phyloP scores from a whole-genome alignment of 129 eudicot genomes.

The Sambucus nigra region DNA sequence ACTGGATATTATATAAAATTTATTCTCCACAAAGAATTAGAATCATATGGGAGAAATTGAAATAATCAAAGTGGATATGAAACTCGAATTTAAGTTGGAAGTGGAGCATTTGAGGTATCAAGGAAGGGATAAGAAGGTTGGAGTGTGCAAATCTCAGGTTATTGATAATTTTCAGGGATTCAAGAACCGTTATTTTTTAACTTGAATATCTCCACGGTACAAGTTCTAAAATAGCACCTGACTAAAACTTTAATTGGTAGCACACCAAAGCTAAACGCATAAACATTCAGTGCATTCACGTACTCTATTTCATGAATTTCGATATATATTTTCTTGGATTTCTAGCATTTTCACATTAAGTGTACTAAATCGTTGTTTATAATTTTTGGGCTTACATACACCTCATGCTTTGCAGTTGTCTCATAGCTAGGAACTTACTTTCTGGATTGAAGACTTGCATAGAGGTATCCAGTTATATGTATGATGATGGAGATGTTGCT shows the following conservation, averaged over 20 bases:
- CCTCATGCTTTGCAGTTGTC: slow-evolving; percentile 57
- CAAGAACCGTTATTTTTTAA: background rate
- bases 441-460: slow-evolving; percentile 85
- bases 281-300: background rate
- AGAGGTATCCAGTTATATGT: slow-evolving; percentile 75
- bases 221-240: background rate
- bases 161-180: background rate
- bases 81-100: background rate
- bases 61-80: background rate
- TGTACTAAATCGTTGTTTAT: slow-evolving; percentile 4
- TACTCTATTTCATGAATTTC: background rate
- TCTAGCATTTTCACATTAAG: slow-evolving; percentile 3
- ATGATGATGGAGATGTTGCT: slow-evolving; percentile 42
- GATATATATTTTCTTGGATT: background rate
- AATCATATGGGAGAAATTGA: background rate
- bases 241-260: background rate
- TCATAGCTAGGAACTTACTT: slow-evolving; percentile 81
- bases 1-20: background rate
- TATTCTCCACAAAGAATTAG: background rate
- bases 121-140: background rate
- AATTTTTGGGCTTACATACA: slow-evolving; percentile 11
- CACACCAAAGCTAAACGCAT: background rate
- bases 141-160: background rate
- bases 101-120: background rate
- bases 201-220: background rate